Conservation (phyloP, 148 eudicot species). For the Heliamphora exappendiculata region DNA sequence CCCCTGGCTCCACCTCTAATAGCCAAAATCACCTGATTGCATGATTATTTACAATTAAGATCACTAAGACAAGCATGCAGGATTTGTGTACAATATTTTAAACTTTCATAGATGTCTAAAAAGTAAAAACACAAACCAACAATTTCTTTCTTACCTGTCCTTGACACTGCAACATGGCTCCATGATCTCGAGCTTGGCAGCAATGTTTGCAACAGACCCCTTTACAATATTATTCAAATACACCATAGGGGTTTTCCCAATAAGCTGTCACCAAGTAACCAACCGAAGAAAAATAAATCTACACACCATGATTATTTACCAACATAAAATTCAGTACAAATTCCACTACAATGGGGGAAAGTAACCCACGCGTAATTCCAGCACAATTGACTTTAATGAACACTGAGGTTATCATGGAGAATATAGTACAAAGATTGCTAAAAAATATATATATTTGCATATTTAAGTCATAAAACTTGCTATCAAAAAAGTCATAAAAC, state of each 20-base stretch:
- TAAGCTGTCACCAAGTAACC: conserved; percentile 49
- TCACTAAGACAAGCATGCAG: background rate
- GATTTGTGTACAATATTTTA: background rate
- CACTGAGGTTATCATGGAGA: background rate
- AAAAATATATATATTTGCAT: background rate
- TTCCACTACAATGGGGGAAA: background rate
- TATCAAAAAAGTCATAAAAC: background rate
- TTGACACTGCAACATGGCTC: conserved; percentile 98
- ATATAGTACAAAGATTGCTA: background rate
- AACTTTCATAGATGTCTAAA: background rate
- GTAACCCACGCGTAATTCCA: background rate
- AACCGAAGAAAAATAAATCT: background rate
- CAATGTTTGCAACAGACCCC: conserved; percentile 81
- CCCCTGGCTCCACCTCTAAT: too few relatives aligned
- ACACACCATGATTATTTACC: background rate
- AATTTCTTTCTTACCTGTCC: conserved; percentile 55
- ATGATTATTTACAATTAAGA: background rate
- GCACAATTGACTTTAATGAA: background rate
- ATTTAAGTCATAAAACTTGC: too few relatives aligned
- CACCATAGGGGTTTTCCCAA: conserved; percentile 96
- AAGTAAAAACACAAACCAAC: background rate
- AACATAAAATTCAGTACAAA: background rate
- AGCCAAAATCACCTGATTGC: background rate
- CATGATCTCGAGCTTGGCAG: conserved; percentile 98
- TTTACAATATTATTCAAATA: conserved; percentile 71